Percentiles rank a stretch among this genome's conserved stretches.
phyloP scores from a whole-genome alignment of 306 rosid genomes.

The Begonia peltatifolia region DNA sequence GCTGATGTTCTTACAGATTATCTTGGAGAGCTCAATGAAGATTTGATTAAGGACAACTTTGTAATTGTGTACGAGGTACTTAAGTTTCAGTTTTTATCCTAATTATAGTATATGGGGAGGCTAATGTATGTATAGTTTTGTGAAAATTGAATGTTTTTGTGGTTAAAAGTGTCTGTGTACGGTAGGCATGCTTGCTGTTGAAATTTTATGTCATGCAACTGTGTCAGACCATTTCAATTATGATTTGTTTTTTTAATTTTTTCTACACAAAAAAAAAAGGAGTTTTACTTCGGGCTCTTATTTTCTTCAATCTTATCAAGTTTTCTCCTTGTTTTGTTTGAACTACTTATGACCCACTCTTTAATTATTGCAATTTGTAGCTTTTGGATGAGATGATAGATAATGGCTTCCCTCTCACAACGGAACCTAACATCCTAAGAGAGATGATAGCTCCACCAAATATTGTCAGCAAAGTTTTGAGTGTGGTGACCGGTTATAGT shows the following conservation, averaged over 20 bases:
- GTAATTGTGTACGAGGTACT: slow-evolving; percentile 82
- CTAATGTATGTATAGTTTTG: too few species aligned
- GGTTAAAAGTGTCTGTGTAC: not conserved
- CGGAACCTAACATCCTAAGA: slow-evolving; percentile 79
- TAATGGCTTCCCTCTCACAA: slow-evolving; percentile 94
- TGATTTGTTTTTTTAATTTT: too few species aligned
- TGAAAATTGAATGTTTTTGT: too few species aligned
- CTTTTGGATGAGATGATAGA: slow-evolving; percentile 98
- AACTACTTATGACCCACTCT: not conserved
- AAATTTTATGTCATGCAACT: not conserved
- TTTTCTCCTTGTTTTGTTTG: not conserved
- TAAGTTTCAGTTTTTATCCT: not conserved
- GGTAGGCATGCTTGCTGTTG: not conserved
- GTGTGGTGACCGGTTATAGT: slow-evolving; percentile 83
- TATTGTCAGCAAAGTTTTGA: slow-evolving; percentile 78
- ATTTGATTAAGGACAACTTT: slow-evolving; percentile 74
- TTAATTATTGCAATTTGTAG: slow-evolving; percentile 28
- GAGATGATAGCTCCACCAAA: slow-evolving; percentile 96
- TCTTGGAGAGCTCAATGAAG: slow-evolving; percentile 89
- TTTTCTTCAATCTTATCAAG: not conserved
- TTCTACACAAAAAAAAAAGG: too few species aligned
- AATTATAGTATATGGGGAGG: slow-evolving; percentile 2
- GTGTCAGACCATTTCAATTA: too few species aligned
- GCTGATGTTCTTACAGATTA: slow-evolving; percentile 83
- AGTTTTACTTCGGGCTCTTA: not conserved